phyloP scores from a whole-genome alignment of 2,329 filamentous ascomycete genomes.

The Cercospora canescens region DNA sequence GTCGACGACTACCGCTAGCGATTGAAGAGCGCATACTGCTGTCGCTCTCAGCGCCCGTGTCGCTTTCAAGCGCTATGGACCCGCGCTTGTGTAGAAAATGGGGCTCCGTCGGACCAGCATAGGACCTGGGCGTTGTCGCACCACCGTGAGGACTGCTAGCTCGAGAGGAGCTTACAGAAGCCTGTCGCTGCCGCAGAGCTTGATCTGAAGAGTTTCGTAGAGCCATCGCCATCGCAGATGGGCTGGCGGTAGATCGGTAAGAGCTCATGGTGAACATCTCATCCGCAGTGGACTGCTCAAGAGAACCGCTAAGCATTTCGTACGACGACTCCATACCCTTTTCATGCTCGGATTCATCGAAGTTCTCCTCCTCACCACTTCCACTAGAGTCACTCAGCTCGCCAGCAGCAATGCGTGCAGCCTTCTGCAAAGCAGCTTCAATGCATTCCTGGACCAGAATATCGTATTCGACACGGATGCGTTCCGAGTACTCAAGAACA shows the following conservation, averaged over 20 bases:
- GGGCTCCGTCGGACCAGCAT: slow-evolving; percentile 57
- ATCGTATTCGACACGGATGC: slow-evolving; percentile 91
- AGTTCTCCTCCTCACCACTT: slow-evolving; percentile 26
- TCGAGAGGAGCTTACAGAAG: slow-evolving; percentile 72
- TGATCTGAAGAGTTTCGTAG: slow-evolving; percentile 57
- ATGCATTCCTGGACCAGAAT: slow-evolving; percentile 95
- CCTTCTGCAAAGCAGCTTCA: slow-evolving; percentile 85
- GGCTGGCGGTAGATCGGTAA: slow-evolving; percentile 27
- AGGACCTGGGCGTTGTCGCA: slow-evolving; percentile 85
- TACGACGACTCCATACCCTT: slow-evolving; percentile 12
- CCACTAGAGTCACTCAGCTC: slow-evolving; percentile 73
- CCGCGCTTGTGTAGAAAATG: slow-evolving; percentile 68
- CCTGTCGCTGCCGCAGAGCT: slow-evolving; percentile 51
- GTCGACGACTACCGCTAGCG: slow-evolving; percentile 54
- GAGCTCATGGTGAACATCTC: slow-evolving; percentile 26
- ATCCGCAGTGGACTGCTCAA: slow-evolving; percentile 49
- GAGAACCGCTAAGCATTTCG: slow-evolving; percentile 28
- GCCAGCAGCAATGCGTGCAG: slow-evolving; percentile 81
- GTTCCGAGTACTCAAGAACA: slow-evolving; percentile 93
- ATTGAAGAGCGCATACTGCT: slow-evolving; percentile 82
- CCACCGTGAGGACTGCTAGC: slow-evolving; percentile 78
- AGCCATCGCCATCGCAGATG: slow-evolving; percentile 58
- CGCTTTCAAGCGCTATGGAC: slow-evolving; percentile 79
- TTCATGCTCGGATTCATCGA: slow-evolving; percentile 27
- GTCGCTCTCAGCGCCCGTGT: slow-evolving; percentile 80